Evolutionary conservation across 352 stramenopile species (phyloP), one percentile per base, ranked within the genome.

Genomic region (Phytophthora nicotianae): DNA sequence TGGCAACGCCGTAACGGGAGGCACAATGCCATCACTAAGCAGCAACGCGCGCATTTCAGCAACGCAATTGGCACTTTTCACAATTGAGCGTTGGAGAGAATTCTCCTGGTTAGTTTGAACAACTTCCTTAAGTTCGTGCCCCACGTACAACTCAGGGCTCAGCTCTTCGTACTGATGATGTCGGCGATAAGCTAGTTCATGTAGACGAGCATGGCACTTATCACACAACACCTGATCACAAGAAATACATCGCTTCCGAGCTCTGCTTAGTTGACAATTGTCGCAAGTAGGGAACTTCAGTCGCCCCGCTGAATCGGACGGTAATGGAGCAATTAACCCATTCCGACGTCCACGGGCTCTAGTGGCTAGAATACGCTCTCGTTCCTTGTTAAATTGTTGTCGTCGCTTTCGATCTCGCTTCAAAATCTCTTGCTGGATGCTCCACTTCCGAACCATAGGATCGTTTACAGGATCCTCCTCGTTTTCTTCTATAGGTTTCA

Each of bases 151-250:
- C 8, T 72, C 59, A 3, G 78, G 53, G 19, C 61, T 27, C 0
- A 90, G 33, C 11, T 81, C 72, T 65, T 83, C 66, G 17, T 82
- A 89, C 0, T 64, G 41, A 45, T 91, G 82, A 24, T 89, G 78
- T 0, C 78, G 59, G 24, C 78, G 63, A 9, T 81, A 66, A 3
- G 72, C 72, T 4, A 89, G 19, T 32, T 88, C 76, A 52, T 91
- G 82, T 2, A 91, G 61, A 1, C 75, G 72, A 13, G 78, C 65
- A 52, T 89, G 74, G 24, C 82, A 91, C 13, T 76, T 79, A 63
- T 89, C 78, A 49, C 82, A 91, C 2, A 87, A 47, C 2, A 83
- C 58, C 47, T 89, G 80, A 4, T 89, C 78, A 38, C 82, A 91
- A 16, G 65, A 49, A 13, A 73, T 60, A 29, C 82, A 91, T 19